Evolutionary conservation across 2,329 filamentous ascomycete genomes (phyloP), one percentile per base, ranked within the genome.

Genomic region (Sporothrix globosa): DNA sequence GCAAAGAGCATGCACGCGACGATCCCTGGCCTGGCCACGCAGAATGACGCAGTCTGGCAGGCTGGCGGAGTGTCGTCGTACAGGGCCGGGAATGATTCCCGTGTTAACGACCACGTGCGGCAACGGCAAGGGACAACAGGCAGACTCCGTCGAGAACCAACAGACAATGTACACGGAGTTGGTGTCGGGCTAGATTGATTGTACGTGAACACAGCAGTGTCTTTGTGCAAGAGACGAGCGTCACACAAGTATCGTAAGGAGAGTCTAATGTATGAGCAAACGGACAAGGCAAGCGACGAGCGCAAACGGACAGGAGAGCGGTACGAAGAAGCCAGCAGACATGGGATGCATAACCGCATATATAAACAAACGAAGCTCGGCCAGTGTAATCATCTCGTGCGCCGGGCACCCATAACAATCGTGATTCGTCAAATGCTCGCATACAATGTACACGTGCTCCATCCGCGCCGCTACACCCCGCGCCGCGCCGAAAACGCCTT

Each of bases 401-500:
- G 34, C 21, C 56, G n/a, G 44, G 41, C 56, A 60, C n/a, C 21
- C 56, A 60, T 44, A 21, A 44, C 56, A 44, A 46, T 24, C 34
- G 11, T 21, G 2, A 2, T 17, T 44, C 41, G 2, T 44, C 11
- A 10, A 11, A 13, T 17, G 41, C 14, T 17, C 9, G 1, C 10
- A 44, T 1, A 14, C 14, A 44, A 6, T 4, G 4, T 34, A 9
- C 34, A 3, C 34, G 34, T 34, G 3, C 30, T 3, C 30, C 30
- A 3, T 30, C 17, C 46, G n/a, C 46, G 9, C 46, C 7, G 7
- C 17, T 17, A n/a, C 27, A 3, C 3, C 7, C 54, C 58, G 13
- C 58, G 14, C 11, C 58, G 27, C 52, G 41, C 52, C 2, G 27
- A 10, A 24, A 72, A 69, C 1, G 69, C 27, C 70, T 73, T 73